phyloP scores from a whole-genome alignment of 495 filamentous ascomycete species.

The Haplographium delicatum region DNA sequence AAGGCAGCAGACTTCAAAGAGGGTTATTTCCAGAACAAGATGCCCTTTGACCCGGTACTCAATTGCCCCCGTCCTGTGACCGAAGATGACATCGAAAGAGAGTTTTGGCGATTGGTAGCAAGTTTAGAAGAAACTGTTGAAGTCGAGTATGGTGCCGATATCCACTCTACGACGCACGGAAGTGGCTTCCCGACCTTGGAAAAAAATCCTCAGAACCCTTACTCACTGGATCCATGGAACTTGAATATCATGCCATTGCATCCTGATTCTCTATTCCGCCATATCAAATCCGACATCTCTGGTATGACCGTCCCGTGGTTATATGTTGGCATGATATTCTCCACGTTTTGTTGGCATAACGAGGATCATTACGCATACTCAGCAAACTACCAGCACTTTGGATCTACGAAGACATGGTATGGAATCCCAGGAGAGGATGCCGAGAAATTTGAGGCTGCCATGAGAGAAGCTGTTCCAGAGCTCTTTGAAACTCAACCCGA shows the following conservation, averaged over 20 bases:
- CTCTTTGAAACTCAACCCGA: slow-evolving; percentile 97
- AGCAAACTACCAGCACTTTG: slow-evolving; percentile 98
- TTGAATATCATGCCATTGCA: slow-evolving; percentile 89
- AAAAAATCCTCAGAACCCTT: slow-evolving; percentile 77
- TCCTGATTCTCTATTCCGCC: slow-evolving; percentile 85
- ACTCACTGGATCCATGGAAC: slow-evolving; percentile 92
- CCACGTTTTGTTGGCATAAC: slow-evolving; percentile 99
- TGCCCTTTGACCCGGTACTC: slow-evolving; percentile 81
- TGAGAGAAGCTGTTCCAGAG: slow-evolving; percentile 92
- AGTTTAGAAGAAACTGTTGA: slow-evolving; percentile 92
- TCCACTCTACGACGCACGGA: slow-evolving; percentile 96
- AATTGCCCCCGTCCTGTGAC: slow-evolving; percentile 75
- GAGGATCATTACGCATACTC: slow-evolving; percentile 99
- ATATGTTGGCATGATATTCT: slow-evolving; percentile 99
- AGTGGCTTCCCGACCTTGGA: slow-evolving; percentile 97
- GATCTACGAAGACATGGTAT: slow-evolving; percentile 99
- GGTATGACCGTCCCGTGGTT: slow-evolving; percentile 99
- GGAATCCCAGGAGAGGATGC: slow-evolving; percentile 93
- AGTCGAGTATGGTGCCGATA: slow-evolving; percentile 97
- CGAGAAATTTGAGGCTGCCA: slow-evolving; percentile 89
- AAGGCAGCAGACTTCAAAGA: slow-evolving; percentile 94
- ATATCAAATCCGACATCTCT: slow-evolving; percentile 98
- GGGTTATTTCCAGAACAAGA: slow-evolving; percentile 82
- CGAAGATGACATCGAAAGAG: slow-evolving; percentile 92
- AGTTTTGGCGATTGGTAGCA: slow-evolving; percentile 95